Percentiles rank a stretch among this genome's conserved stretches.
Evolutionary conservation across 306 rosid species (phyloP).

Genomic region (Trifolium dubium): DNA sequence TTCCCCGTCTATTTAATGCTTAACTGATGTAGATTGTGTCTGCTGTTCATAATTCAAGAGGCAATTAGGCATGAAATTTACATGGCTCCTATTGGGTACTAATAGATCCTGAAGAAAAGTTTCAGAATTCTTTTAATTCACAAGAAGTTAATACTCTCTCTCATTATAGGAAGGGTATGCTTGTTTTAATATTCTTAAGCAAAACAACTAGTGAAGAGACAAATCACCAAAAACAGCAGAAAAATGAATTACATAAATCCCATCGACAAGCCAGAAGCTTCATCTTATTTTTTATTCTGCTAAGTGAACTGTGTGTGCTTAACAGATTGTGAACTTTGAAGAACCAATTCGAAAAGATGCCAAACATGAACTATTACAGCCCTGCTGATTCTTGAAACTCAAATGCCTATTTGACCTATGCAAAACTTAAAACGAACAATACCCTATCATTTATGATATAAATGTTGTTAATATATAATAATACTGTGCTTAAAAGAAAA

Average conservation of each 20-base stretch:
- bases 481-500: constrained; percentile 10
- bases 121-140: too few species aligned
- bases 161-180: constrained; percentile 1
- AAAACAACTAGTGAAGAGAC: not conserved
- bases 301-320: constrained; percentile 20
- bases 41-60: too few species aligned
- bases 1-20: too few species aligned
- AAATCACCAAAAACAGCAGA: not conserved
- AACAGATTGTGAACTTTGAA: constrained; percentile 6
- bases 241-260: constrained; percentile 16
- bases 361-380: constrained; percentile 27
- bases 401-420: constrained; percentile 4
- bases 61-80: too few species aligned
- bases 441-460: constrained; percentile 13
- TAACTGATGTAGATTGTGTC: too few species aligned
- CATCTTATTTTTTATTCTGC: constrained; percentile 1
- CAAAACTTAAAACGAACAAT: constrained; percentile 26
- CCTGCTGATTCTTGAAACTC: not conserved
- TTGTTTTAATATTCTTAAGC: constrained; percentile 20
- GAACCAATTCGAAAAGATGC: constrained; percentile 23
- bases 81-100: too few species aligned
- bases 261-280: constrained; percentile 28
- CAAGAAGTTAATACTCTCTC: too few species aligned
- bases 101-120: too few species aligned
- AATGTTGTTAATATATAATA: not conserved